Conservation (phyloP, 1,139 yeast genomes). For the Chernovozyma aurita region DNA sequence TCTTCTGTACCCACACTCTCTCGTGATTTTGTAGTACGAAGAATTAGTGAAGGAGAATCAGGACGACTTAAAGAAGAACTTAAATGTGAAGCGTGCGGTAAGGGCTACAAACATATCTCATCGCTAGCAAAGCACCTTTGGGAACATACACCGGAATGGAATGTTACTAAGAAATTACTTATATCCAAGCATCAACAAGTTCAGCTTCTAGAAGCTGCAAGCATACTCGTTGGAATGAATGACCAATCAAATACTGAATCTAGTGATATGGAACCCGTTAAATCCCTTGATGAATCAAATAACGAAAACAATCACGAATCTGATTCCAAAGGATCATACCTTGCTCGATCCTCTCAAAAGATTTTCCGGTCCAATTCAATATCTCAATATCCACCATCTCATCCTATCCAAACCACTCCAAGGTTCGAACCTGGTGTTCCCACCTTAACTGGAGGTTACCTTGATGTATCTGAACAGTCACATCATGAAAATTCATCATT, state of each 20-base stretch:
- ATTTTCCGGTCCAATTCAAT: conserved; percentile 14
- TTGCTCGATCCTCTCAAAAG: conserved; percentile 1
- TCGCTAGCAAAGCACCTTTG: conserved; percentile 71
- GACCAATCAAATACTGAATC: conserved; percentile 23
- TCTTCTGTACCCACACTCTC: conserved; percentile 49
- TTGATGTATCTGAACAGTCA: conserved; percentile 7
- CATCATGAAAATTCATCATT: background rate
- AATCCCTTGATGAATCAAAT: background rate
- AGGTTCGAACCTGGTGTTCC: conserved; percentile 6
- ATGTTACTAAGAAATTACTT: conserved; percentile 70
- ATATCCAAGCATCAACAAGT: conserved; percentile 92
- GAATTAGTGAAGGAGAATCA: conserved; percentile 83
- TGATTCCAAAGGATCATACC: background rate
- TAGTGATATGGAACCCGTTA: background rate
- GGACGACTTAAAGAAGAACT: conserved; percentile 79
- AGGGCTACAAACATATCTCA: conserved; percentile 82
- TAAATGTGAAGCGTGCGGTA: conserved; percentile 86
- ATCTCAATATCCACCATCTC: conserved; percentile 17
- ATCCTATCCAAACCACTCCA: conserved; percentile 1
- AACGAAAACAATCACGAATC: background rate
- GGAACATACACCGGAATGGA: conserved; percentile 92
- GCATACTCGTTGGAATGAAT: conserved; percentile 78
- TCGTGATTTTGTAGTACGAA: conserved; percentile 72
- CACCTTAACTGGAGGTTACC: conserved; percentile 10
- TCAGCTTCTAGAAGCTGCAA: conserved; percentile 82